Conservation (phyloP, 495 filamentous ascomycete genomes). For the Penicillium diatomitis region DNA sequence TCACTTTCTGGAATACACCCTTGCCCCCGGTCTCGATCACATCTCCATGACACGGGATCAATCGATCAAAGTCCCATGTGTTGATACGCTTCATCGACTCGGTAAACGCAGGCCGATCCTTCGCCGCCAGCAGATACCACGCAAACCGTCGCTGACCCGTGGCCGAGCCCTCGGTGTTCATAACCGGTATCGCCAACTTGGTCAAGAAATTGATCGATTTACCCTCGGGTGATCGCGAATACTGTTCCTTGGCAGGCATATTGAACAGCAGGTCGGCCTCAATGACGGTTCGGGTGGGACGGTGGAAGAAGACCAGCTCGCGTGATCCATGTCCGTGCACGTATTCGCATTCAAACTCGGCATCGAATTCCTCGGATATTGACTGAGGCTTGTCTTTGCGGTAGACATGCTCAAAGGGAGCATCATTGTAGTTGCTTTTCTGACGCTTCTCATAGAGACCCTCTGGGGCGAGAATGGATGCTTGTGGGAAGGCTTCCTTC, state of each 20-base stretch:
- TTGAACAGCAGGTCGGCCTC: conserved; percentile 91
- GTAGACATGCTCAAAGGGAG: conserved; percentile 63
- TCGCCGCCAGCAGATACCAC: conserved; percentile 64
- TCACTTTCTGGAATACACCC: conserved; percentile 68
- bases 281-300: conserved; percentile 73
- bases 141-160: conserved; percentile 70
- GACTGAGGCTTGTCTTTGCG: conserved; percentile 41
- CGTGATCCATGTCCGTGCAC: conserved; percentile 71
- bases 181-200: conserved; percentile 49
- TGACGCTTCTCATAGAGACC: conserved; percentile 80
- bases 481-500: conserved; percentile 67
- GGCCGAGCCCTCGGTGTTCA: conserved; percentile 48
- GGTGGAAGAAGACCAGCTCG: conserved; percentile 80
- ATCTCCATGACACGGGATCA: conserved; percentile 94
- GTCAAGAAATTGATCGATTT: conserved; percentile 51
- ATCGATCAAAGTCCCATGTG: conserved; percentile 75
- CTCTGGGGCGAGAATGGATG: conserved; percentile 74
- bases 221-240: conserved; percentile 50
- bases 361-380: conserved; percentile 70
- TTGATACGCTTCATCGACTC: conserved; percentile 59
- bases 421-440: conserved; percentile 51
- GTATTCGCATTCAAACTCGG: conserved; percentile 80
- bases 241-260: conserved; percentile 80
- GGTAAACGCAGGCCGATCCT: conserved; percentile 58
- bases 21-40: conserved; percentile 70